phyloP scores from a whole-genome alignment of 805 yeast genomes.

The Candida silvicultrix region DNA sequence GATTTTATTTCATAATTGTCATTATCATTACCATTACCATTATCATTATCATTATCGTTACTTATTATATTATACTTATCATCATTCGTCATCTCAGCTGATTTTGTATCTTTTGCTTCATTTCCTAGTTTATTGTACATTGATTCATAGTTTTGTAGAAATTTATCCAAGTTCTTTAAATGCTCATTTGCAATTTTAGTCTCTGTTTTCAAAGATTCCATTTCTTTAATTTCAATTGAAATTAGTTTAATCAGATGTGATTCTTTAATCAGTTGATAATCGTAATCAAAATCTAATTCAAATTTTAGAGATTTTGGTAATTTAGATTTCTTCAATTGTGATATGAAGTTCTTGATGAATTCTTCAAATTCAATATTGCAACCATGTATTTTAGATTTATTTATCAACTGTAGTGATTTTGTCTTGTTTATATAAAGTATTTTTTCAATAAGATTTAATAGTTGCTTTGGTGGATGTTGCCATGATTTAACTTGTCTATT shows the following conservation, averaged over 20 bases:
- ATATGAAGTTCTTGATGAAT: slow-evolving; percentile 8
- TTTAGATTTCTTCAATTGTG: slow-evolving; percentile 5
- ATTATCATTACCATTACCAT: no score
- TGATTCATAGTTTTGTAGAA: slow-evolving; percentile 8
- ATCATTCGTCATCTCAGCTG: no score
- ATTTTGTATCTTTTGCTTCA: slow-evolving; percentile 3
- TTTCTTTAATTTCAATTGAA: slow-evolving; percentile 14
- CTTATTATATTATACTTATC: no score
- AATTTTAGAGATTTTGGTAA: slow-evolving; percentile 10
- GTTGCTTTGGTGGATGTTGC: slow-evolving; percentile 10
- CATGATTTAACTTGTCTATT: slow-evolving; percentile 8
- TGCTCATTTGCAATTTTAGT: slow-evolving; percentile 7
- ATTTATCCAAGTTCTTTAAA: slow-evolving; percentile 5
- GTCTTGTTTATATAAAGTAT: slow-evolving; percentile 13
- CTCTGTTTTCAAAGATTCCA: slow-evolving; percentile 9
- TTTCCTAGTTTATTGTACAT: slow-evolving; percentile 8
- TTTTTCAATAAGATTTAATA: slow-evolving; percentile 4
- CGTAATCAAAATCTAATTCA: slow-evolving; percentile 13
- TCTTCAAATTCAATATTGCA: slow-evolving; percentile 5
- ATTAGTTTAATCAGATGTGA: slow-evolving; percentile 9
- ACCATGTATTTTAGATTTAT: neutral
- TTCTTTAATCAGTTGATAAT: slow-evolving; percentile 14
- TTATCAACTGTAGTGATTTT: slow-evolving; percentile 7
- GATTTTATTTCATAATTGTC: no score
- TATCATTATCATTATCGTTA: no score